phyloP scores from a whole-genome alignment of 192 early-diverging fungal genomes.

The Backusella tuberculispora region DNA sequence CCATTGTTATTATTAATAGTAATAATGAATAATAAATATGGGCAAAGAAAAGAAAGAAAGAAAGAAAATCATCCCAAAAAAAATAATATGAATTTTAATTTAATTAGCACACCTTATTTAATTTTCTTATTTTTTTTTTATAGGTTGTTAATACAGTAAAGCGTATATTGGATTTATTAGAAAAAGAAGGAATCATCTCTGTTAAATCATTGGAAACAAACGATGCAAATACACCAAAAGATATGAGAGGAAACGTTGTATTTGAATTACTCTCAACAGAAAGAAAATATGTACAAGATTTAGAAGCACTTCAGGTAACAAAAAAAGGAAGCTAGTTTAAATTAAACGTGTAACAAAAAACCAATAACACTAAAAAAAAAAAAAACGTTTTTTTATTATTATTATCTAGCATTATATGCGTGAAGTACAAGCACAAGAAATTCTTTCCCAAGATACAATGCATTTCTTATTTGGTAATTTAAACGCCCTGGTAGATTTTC shows the following conservation, averaged over 20 bases:
- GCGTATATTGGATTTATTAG: conserved; percentile 76
- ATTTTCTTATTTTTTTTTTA: too few relatives aligned
- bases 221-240: conserved; percentile 66
- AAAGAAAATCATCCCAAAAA: background rate
- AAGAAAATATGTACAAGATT: conserved; percentile 86
- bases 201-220: conserved; percentile 38
- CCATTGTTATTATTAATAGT: too few relatives aligned
- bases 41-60: background rate
- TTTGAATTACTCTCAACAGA: conserved; percentile 94
- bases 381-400: background rate
- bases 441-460: conserved; percentile 80
- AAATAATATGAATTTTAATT: background rate
- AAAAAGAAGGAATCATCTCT: conserved; percentile 62
- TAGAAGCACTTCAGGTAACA: conserved; percentile 76
- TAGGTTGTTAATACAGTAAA: conserved; percentile 87
- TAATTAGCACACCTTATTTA: background rate
- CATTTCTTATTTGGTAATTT: conserved; percentile 91
- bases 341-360: background rate
- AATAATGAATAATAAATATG: too few relatives aligned
- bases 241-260: conserved; percentile 87
- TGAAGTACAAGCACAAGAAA: conserved; percentile 67
- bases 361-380: background rate
- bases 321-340: background rate
- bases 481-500: conserved; percentile 91
- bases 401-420: conserved; percentile 65